Evolutionary conservation across 768 basidiomycete species (phyloP), one percentile per base, ranked within the genome.

Genomic region (Pluteus cervinus): DNA sequence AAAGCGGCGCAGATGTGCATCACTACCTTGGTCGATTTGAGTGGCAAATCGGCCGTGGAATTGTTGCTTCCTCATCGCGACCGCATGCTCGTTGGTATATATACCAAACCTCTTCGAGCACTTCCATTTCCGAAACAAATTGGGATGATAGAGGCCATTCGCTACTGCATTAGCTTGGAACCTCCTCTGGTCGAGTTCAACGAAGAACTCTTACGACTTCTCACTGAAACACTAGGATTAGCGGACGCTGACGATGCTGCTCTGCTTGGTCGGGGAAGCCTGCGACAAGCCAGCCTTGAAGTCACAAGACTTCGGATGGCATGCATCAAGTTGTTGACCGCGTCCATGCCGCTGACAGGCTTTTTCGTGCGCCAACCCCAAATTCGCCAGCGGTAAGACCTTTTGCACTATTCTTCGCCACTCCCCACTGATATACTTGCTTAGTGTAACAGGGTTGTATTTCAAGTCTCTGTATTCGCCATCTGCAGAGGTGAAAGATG

Each of bases 391-490:
- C 81, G 82, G 92, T 92, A 55, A 47, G 64, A 48, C 15, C 15
- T 21, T 22, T 10, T 34, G 14, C 5, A 39, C 16, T 24, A 14
- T 36, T 5, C 20, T 29, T 25, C 12, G 33, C 23, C 38, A 9
- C 42, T 12, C 26, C 18, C 29, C 17, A 28, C 32, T 17, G 17
- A 33, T 41, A 23, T 42, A 36, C 22, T 5, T 39, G 42, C 24
- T 46, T 16, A 47, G 93, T 49, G 90, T 97, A 8, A 93, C 92
- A 12, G 73, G 86, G 24, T 87, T 97, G 15, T 98, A 97, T 63
- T 99, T 99, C 75, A 98, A 99, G 62, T 92, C 93, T 8, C 74
- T 99, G 22, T 99, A 99, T 60, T 93, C 93, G 5, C 75, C 82
- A 14, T 86, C 84, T 10, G 69, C 79, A 8, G 91, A 96, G 50